These are phyloP conservation scores for Lodderomyces jiufengensis DNA, from an alignment of 1,139 yeast genomes.

Conservation along the genomic window DNA sequence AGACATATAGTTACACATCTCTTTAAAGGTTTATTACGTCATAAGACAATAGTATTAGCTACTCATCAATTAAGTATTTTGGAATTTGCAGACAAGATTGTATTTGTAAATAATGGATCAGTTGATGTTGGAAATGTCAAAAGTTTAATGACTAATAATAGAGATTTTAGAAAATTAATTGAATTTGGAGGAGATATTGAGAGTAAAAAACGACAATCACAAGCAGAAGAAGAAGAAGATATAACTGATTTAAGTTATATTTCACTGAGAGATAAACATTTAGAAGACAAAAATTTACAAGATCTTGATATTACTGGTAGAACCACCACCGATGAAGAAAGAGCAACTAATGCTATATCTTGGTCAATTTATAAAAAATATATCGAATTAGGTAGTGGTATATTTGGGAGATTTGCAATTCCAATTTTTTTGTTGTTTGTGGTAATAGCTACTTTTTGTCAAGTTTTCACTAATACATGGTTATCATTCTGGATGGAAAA, in stretches of 20 bases:
- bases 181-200: constrained; percentile 22
- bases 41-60: constrained; percentile 33
- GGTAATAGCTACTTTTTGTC: constrained; percentile 38
- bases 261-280: no score
- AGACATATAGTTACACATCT: constrained; percentile 34
- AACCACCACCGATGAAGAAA: constrained; percentile 36
- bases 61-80: constrained; percentile 37
- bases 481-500: constrained; percentile 35
- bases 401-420: constrained; percentile 26
- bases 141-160: constrained; percentile 24
- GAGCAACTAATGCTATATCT: constrained; percentile 38
- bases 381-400: constrained; percentile 39
- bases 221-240: constrained; percentile 2
- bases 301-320: constrained; percentile 19
- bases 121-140: constrained; percentile 31
- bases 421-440: constrained; percentile 35
- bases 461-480: constrained; percentile 40
- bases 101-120: constrained; percentile 33
- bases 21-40: constrained; percentile 27
- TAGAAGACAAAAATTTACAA: no score
- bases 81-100: constrained; percentile 30
- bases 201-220: background rate
- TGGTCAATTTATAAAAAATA: constrained; percentile 36
- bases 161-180: constrained; percentile 25
- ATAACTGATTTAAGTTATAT: background rate